Evolutionary conservation across 148 eudicot genomes (phyloP).

Genomic region (Cornus controversa): DNA sequence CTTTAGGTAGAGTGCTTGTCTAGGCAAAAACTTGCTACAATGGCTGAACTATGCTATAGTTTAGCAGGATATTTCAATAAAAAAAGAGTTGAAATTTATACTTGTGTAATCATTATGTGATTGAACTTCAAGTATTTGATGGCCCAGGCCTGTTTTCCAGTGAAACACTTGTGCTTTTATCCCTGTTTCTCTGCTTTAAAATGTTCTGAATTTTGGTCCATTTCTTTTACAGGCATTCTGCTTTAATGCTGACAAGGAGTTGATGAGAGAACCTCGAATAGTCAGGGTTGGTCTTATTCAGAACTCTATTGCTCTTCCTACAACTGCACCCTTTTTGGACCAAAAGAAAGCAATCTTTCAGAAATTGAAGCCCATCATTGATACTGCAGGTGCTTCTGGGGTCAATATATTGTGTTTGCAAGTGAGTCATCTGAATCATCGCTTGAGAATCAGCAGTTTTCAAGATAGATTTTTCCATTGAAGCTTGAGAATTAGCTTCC

Average conservation of each 20-base stretch:
- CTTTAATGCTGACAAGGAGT: constrained; percentile 80
- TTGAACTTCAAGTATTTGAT: neutral
- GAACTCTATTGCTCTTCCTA: constrained; percentile 73
- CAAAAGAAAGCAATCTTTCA: constrained; percentile 75
- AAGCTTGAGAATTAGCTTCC: neutral
- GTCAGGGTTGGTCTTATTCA: constrained; percentile 90
- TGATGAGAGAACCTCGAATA: constrained; percentile 70
- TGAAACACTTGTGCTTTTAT: neutral
- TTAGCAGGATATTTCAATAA: too few relatives aligned
- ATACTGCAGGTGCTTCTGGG: constrained; percentile 91
- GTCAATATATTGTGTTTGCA: constrained; percentile 89
- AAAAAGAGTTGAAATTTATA: neutral
- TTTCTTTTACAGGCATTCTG: constrained; percentile 65
- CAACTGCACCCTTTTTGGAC: constrained; percentile 66
- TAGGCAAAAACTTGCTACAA: neutral
- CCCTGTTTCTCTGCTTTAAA: neutral
- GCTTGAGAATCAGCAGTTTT: neutral
- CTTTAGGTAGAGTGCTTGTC: neutral
- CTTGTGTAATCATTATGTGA: neutral
- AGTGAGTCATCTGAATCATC: constrained; percentile 34
- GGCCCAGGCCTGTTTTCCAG: neutral
- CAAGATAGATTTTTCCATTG: neutral
- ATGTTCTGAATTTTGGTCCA: neutral
- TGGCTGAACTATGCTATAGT: neutral
- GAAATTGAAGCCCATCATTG: constrained; percentile 80